These are phyloP conservation scores for Candida suzukii DNA, from an alignment of 805 yeast genomes.

Conservation along the genomic window DNA sequence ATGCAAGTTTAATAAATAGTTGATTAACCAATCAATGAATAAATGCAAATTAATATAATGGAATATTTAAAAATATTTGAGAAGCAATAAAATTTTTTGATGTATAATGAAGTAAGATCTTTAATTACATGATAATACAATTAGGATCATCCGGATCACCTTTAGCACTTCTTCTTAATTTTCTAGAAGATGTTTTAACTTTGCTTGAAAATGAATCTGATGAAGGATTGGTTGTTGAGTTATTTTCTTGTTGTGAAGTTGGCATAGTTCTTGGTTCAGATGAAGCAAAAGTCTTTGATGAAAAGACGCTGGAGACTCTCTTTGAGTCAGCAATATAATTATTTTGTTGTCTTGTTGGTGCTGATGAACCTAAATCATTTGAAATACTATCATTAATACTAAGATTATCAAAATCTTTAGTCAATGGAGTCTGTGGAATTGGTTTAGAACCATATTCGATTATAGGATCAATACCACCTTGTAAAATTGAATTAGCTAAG, in stretches of 20 bases:
- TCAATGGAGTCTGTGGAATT: no score
- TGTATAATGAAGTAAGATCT: no score
- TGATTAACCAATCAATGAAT: no score
- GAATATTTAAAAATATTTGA: no score
- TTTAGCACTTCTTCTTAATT: constrained; percentile 4
- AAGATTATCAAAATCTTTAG: not conserved
- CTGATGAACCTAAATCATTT: not conserved
- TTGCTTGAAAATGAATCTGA: not conserved
- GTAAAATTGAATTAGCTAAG: constrained; percentile 59
- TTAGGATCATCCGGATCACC: constrained; percentile 12
- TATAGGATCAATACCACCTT: constrained; percentile 50
- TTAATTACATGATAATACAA: constrained; percentile 25
- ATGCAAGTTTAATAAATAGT: no score
- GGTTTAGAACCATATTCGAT: constrained; percentile 16
- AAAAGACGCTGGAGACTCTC: not conserved
- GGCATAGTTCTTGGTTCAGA: not conserved
- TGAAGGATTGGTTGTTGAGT: no score
- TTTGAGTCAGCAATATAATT: not conserved
- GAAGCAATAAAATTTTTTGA: no score
- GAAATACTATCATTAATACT: not conserved
- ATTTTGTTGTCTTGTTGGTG: not conserved
- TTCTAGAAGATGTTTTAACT: constrained; percentile 1
- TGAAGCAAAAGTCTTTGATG: not conserved
- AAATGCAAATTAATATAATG: no score
- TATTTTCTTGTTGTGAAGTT: no score